Base-by-base conservation (phyloP, 2,329 filamentous ascomycete genomes). In the Botryotinia convoluta region DNA sequence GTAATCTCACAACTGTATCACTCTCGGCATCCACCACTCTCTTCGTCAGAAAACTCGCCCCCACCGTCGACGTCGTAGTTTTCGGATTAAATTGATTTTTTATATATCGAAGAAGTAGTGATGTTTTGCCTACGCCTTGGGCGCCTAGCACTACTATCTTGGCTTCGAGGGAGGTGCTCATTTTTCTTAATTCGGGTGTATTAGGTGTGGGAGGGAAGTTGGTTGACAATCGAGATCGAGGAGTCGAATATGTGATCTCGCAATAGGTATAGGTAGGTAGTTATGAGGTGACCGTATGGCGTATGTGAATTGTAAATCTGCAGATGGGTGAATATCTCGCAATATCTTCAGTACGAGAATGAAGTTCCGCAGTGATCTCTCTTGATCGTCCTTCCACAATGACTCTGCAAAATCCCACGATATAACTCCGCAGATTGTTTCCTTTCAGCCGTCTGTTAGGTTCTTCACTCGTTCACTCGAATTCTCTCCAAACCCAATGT, bases 1-100 rank as follows among this genome's bases (percentile, higher is more conserved):
- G 95, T 54, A 98, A 86, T n/a, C 95, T 90, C 51, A 98, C 94
- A 37, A 93, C 87, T 1, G 94, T 96, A 79, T 95, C 93, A 35
- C 92, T 93, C 81, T 97, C 93, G 75, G 89, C 90, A 83, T 98
- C 95, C 77, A 93, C 86, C 74, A 94, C 91, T 79, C 91, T 89
- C 83, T 94, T 94, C 61, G 92, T 92, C 81, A 94, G 86, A 82
- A 94, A 94, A 80, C 90, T 93, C 42, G 92, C 92, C 81, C 92
- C 92, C 74, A 95, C 90, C n/a, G 92, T 95, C 8, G 90, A 92
- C 6, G 78, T 79, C 29, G 76, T 80, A 3, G 83, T 79, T 26
- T 77, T 76, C 22, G 79, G 79, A 22, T 72, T 74, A 75, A 81
- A 81, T 73, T 79, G 75, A 73, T 81, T 81, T 74, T 80, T 80